Evolutionary conservation across 139 green algal genomes (phyloP), one percentile per base, ranked within the genome.

Genomic region (Haematococcus lacustris): DNA sequence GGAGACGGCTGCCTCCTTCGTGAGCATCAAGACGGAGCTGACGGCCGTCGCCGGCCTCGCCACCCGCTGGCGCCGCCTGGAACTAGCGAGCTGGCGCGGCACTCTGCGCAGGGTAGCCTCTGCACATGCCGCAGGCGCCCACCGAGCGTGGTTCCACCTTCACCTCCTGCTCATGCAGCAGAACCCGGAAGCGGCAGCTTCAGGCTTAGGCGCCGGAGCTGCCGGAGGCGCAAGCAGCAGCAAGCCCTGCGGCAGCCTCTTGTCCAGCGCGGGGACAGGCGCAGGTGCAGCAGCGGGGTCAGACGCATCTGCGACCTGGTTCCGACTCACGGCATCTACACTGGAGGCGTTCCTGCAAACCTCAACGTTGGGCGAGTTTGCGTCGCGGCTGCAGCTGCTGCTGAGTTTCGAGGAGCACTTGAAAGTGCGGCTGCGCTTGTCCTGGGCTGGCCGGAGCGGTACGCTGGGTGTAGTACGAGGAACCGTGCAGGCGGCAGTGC

Each of bases 311-410:
- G 59, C 17, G 17, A 39, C 63, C 26, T 73, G 65, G 64, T 80
- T 80, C 70, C 66, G 77, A 3, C 65, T 71, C 17, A 57, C 77
- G 5, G 85, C 84, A 0, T 67, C 76, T 21, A 76, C 86, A 9
- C 64, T 97, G 21, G 92, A 99, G 85, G 81, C 94, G 23, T 98
- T 97, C 35, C 65, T 98, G 43, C 91, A 96, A 86, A 88, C 82
- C 1, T 89, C 88, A 30, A 90, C 93, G 2, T 59, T 95, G 2
- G 95, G 95, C 25, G 90, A 99, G 78, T 98, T 89, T 73, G 60
- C 67, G 6, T 65, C 82, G 1, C 81, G 95, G 0, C 84, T 99
- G 63, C 47, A 79, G 26, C 82, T 98, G 72, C 78, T 99, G 63
- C 34, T 66, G 30, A 70, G 65, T 32, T 90, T 90, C 67, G 57